A percentile compares a stretch with the other conserved stretches of the same genome.
Conservation (phyloP, 257 asterid species). For the Plantago major region DNA sequence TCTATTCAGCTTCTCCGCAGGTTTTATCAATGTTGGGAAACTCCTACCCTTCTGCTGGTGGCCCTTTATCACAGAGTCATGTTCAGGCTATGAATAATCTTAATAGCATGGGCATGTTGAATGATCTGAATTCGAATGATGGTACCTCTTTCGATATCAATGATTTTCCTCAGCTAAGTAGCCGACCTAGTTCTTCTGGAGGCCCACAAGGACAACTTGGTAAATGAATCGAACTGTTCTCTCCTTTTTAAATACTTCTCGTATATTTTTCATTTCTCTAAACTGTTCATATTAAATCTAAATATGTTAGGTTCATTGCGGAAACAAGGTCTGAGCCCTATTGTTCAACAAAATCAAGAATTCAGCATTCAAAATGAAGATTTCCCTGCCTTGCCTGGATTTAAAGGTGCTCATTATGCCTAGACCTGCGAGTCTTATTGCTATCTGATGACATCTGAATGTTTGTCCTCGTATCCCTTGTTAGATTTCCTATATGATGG, state of each 20-base stretch:
- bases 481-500: no score
- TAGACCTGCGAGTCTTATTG: neutral
- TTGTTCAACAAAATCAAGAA: slow-evolving; percentile 96
- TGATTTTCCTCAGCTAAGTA: slow-evolving; percentile 89
- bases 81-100: slow-evolving; percentile 67
- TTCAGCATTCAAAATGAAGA: slow-evolving; percentile 99
- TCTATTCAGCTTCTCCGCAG: slow-evolving; percentile 92
- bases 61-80: slow-evolving; percentile 85
- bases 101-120: slow-evolving; percentile 73
- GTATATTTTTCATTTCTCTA: slow-evolving; percentile 22
- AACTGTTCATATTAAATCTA: slow-evolving; percentile 17
- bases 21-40: slow-evolving; percentile 81
- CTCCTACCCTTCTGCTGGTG: slow-evolving; percentile 78
- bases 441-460: no score
- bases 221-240: slow-evolving; percentile 29
- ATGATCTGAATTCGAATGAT: slow-evolving; percentile 77
- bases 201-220: slow-evolving; percentile 96
- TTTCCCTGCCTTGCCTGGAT: slow-evolving; percentile 97
- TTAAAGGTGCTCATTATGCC: slow-evolving; percentile 54
- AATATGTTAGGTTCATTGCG: slow-evolving; percentile 77
- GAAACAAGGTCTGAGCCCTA: slow-evolving; percentile 81
- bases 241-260: slow-evolving; percentile 15
- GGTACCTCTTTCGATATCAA: slow-evolving; percentile 90
- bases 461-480: no score
- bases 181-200: slow-evolving; percentile 97